Percentiles rank a stretch among this genome's conserved stretches.
These are phyloP conservation scores for Cutaneotrichosporon curvatum DNA, from an alignment of 1,284 basidiomycete species.

Conservation along the genomic window DNA sequence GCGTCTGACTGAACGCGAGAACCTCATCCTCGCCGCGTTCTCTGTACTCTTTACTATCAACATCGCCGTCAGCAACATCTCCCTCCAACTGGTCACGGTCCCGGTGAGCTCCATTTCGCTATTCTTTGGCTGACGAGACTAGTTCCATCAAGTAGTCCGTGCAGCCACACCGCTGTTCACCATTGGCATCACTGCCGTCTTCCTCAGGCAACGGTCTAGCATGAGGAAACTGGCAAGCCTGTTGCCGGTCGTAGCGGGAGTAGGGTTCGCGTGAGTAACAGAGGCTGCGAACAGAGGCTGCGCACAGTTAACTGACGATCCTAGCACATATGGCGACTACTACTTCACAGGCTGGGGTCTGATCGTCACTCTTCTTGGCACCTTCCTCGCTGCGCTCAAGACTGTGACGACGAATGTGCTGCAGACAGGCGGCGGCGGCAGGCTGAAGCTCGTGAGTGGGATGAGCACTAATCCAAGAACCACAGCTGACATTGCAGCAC, in stretches of 20 bases:
- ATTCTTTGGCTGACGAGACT: neutral
- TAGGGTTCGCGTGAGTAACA: conserved; percentile 67
- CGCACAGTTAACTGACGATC: conserved; percentile 48
- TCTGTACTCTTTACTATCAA: conserved; percentile 84
- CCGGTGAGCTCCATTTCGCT: conserved; percentile 55
- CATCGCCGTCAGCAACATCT: conserved; percentile 85
- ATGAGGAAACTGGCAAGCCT: conserved; percentile 62
- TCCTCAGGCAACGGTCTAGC: conserved; percentile 46
- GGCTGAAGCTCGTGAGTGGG: conserved; percentile 40
- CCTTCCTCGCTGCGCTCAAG: conserved; percentile 80
- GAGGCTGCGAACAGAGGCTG: too few relatives aligned
- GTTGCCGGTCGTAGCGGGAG: conserved; percentile 79
- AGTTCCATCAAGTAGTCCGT: conserved; percentile 95
- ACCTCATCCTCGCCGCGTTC: conserved; percentile 63
- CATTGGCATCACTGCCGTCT: conserved; percentile 59
- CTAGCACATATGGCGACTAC: conserved; percentile 77
- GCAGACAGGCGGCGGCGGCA: conserved; percentile 48
- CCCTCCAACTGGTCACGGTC: conserved; percentile 76
- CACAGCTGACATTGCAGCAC: conserved; percentile 50
- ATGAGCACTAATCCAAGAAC: too few relatives aligned
- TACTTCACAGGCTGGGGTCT: conserved; percentile 76
- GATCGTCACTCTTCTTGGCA: conserved; percentile 75
- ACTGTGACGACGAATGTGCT: conserved; percentile 82
- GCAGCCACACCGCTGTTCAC: conserved; percentile 86
- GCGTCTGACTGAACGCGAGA: conserved; percentile 54